Evolutionary conservation across 148 eudicot species (phyloP), one percentile per base, ranked within the genome.

Genomic region (Amaranthus hypochondriacus): DNA sequence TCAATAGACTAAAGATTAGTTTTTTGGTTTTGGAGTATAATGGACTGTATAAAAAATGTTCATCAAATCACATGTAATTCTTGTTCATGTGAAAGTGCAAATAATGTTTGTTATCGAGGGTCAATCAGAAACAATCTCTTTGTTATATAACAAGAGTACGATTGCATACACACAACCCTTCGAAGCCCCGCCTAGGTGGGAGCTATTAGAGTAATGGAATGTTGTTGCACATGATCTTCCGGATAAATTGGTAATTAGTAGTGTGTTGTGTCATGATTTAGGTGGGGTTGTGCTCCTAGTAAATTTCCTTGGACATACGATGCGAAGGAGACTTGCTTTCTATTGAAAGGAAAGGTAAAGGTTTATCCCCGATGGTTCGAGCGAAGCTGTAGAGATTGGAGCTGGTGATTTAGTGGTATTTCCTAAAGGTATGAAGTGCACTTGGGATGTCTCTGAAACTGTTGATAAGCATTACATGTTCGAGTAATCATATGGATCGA

Each of bases 241-340:
- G 57, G 11, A 48, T 14, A 47, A 42, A 11, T 42, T 68, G 39
- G 55, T 72, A 50, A 79, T 48, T 48, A 9, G 11, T 63, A 11
- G 47, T 76, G 4, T 18, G 39, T 73, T 49, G 5, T 55, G 62
- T 77, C 18, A 48, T 44, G 15, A 15, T 71, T 11, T 62, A 91
- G 98, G 89, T 95, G 99, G 99, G 97, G 97, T 46, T 95, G 99
- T 74, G 80, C 86, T 71, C 96, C 97, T 50, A 95, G 99, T 87
- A 92, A 95, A 65, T 95, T 95, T 70, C 97, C 99, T 48, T 95
- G 99, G 99, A 95, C 96, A n/a, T 95, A 92, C 79, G 81, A 84
- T 6, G 81, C 89, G 49, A 90, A 82, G 80, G 99, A 95, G 84
- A 89, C 92, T 12, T 95, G 99, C 78, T 92, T 78, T 80, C 84